These are phyloP conservation scores for Nakazawaea ishiwadae DNA, from an alignment of 805 yeast species.

Conservation along the genomic window DNA sequence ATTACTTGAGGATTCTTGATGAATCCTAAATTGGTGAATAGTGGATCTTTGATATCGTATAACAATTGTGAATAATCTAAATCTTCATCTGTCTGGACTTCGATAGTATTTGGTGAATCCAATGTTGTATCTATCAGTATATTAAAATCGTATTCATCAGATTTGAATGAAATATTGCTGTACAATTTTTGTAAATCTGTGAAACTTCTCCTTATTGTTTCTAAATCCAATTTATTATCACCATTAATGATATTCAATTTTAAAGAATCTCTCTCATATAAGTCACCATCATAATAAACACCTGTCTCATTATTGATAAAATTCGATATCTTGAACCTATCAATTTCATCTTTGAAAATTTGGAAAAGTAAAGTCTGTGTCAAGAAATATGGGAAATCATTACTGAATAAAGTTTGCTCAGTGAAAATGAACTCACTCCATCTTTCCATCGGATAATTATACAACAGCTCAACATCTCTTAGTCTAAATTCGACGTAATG, in stretches of 20 bases:
- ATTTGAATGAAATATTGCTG: too few species aligned
- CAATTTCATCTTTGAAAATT: constrained; percentile 24
- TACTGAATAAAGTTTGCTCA: constrained; percentile 33
- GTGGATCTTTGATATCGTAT: constrained; percentile 10
- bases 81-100: constrained; percentile 20
- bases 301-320: constrained; percentile 15
- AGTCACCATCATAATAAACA: constrained; percentile 1
- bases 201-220: too few species aligned
- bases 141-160: too few species aligned
- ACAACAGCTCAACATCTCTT: constrained; percentile 21
- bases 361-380: constrained; percentile 34
- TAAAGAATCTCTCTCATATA: constrained; percentile 8
- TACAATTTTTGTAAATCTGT: too few species aligned
- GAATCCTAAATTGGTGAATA: constrained; percentile 60
- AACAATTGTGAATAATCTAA: constrained; percentile 43
- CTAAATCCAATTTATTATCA: background rate
- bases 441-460: constrained; percentile 21
- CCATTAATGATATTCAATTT: background rate
- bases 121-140: too few species aligned
- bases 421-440: constrained; percentile 29
- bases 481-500: constrained; percentile 19
- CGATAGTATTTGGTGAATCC: background rate
- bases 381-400: constrained; percentile 46
- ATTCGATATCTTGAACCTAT: constrained; percentile 18
- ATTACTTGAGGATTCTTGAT: constrained; percentile 51